Base-by-base conservation (phyloP, 2,329 filamentous ascomycete genomes). In the Ophiostoma tasmaniense region DNA sequence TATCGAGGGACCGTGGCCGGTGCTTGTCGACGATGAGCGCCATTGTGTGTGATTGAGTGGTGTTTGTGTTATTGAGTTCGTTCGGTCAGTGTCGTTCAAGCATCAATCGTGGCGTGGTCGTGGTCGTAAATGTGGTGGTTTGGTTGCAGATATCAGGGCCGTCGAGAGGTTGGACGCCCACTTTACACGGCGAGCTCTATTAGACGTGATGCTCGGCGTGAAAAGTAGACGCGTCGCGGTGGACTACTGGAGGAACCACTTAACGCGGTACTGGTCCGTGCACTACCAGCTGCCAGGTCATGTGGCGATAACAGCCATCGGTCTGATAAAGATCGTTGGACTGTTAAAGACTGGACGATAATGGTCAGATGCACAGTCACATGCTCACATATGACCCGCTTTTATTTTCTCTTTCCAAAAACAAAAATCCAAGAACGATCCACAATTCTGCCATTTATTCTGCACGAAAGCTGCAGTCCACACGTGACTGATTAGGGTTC, bases 11-110 rank as follows among this genome's bases (percentile, higher is more conserved):
- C 72, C 90, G 86, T 5, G 91, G 91, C 33, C 88, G 83, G 75
- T 90, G 87, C 74, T 90, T 90, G 76, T 90, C 88, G 70, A 90
- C 88, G 73, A 90, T 89, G 72, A 91, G 84, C 66, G 87, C 87
- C 87, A 90, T 90, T 28, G 71, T 78, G 68, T 6, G 52, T 61
- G 45, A 14, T 33, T 2, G 6, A 20, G 17, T 10, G 5, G 3
- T 22, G 13, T 22, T 42, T n/a, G 11, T 33, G 35, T 33, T 11
- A 20, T 28, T 35, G 5, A 22, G 0, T 37, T 37, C 33, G 33
- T 22, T 61, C 30, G 35, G 30, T 33, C 13, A 17, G 33, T 39
- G 17, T 64, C 61, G 61, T 39, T n/a, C 1, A 22, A 22, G 61
- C 20, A 37, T 37, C 28, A 37, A 25, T 64, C 11, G 33, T 35